Base-by-base conservation (phyloP, 192 early-diverging fungal species). In the Tieghemiomyces parasiticus region DNA sequence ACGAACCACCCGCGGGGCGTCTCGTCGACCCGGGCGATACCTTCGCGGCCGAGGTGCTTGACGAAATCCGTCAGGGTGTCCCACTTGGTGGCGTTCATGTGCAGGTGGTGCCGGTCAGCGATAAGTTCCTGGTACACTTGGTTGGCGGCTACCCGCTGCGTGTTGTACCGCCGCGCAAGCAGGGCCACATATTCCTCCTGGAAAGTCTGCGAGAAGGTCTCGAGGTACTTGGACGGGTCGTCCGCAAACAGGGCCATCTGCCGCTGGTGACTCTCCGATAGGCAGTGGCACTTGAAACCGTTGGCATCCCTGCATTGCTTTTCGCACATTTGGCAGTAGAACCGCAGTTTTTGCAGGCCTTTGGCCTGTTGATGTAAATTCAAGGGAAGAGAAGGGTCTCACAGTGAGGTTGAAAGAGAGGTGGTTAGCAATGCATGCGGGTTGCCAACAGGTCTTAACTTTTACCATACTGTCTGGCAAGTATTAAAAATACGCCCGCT, bases 71-170 rank as follows among this genome's bases (percentile, higher is more conserved):
- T 75, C 31, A 99, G 71, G n/a, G 91, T 79, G 3, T 82, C 73
- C 95, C 95, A 99, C 54, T 79, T 67, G 0, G 95, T 99, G 1
- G 92, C 75, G 63, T 95, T 99, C 92, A 99, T 95, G 64, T 99
- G 95, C 45, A 92, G 61, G 71, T 99, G 95, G 52, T 89, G 74
- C 31, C 85, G 71, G 68, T 99, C 90, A 4, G 83, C 71, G 61
- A 99, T 90, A 34, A 92, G 91, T 68, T 99, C 95, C 67, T 99
- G 90, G 74, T 99, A 99, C 1, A 97, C 91, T 22, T 86, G 80
- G 66, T 99, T 96, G n/a, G 92, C 92, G 30, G 82, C 67, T 12
- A 93, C 88, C 52, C 86, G 77, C 56, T 88, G 80, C 0, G 89
- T 91, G 4, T 84, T 85, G 63, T 86, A 87, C 53, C 90, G 73